These are phyloP conservation scores for Arthonia radiata DNA, from an alignment of 495 filamentous ascomycete species.

Conservation along the genomic window DNA sequence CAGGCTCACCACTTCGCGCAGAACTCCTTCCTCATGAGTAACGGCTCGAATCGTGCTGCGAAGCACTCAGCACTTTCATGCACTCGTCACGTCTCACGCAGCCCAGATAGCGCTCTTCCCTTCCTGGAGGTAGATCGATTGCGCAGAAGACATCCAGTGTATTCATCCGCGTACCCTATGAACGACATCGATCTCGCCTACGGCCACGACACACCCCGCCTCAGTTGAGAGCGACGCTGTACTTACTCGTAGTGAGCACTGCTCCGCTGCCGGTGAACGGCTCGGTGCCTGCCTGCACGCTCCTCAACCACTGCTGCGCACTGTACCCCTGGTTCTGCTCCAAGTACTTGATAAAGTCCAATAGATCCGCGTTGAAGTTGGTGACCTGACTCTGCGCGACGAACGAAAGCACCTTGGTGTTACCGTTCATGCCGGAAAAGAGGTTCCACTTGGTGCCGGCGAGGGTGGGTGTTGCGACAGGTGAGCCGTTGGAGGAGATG, in stretches of 20 bases:
- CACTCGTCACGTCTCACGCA: no score
- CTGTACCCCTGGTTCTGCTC: conserved; percentile 21
- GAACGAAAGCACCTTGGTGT: conserved; percentile 34
- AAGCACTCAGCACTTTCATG: no score
- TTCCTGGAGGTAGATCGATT: no score
- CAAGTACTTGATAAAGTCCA: conserved; percentile 32
- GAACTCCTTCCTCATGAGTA: no score
- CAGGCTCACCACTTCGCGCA: no score
- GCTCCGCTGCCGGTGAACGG: conserved; percentile 22
- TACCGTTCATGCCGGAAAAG: conserved; percentile 29
- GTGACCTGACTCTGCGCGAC: conserved; percentile 23
- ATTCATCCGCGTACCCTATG: no score
- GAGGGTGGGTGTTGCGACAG: conserved; percentile 28
- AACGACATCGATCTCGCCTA: no score
- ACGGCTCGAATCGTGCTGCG: no score
- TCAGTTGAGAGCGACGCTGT: conserved; percentile 20
- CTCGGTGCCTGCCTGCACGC: conserved; percentile 31
- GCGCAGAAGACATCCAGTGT: no score
- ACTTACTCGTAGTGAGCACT: conserved; percentile 15
- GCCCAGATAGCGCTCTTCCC: no score
- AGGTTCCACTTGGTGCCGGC: conserved; percentile 26
- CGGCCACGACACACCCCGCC: no score
- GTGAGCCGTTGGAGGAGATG: conserved; percentile 29
- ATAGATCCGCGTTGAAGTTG: conserved; percentile 29
- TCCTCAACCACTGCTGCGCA: conserved; percentile 26